phyloP scores from a whole-genome alignment of 2,329 filamentous ascomycete species.

The Malbranchea zuffiana region DNA sequence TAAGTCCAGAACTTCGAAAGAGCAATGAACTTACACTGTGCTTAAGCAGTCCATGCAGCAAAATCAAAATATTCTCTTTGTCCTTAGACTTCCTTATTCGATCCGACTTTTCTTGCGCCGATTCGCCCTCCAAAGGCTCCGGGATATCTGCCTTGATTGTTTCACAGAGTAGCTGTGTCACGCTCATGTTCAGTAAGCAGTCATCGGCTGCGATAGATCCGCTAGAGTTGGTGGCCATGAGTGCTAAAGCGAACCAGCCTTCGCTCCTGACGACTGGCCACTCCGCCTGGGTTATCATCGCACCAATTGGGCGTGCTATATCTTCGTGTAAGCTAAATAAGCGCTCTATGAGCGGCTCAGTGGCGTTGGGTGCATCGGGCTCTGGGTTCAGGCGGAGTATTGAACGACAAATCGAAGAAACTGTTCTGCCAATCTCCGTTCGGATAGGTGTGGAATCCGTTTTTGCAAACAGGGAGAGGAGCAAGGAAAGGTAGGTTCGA shows the following conservation, averaged over 20 bases:
- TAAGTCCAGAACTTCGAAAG: not conserved
- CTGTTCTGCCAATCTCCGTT: constrained; percentile 38
- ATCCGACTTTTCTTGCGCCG: constrained; percentile 16
- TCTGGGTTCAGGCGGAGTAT: constrained; percentile 8
- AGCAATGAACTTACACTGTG: constrained; percentile 26
- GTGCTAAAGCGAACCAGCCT: constrained; percentile 39
- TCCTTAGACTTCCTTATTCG: constrained; percentile 27
- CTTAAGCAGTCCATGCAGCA: constrained; percentile 31
- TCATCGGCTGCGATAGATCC: constrained; percentile 27
- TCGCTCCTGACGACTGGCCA: constrained; percentile 41
- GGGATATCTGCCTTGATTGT: constrained; percentile 19
- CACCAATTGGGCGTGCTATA: constrained; percentile 31
- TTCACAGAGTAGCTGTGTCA: constrained; percentile 26
- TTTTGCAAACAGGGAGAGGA: constrained; percentile 33
- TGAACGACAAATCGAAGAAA: constrained; percentile 32
- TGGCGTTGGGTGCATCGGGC: constrained; percentile 12
- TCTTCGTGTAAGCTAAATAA: constrained; percentile 28
- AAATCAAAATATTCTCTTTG: constrained; percentile 31
- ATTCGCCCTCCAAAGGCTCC: constrained; percentile 15
- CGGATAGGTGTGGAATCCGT: constrained; percentile 36
- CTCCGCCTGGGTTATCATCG: constrained; percentile 37
- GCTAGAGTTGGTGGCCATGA: constrained; percentile 32
- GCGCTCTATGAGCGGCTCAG: constrained; percentile 20
- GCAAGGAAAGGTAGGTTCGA: constrained; percentile 31
- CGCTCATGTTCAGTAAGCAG: constrained; percentile 27